A percentile compares a stretch with the other conserved stretches of the same genome.
Conservation (phyloP, 2,329 filamentous ascomycete genomes). For the Colletotrichum tamarilloi region DNA sequence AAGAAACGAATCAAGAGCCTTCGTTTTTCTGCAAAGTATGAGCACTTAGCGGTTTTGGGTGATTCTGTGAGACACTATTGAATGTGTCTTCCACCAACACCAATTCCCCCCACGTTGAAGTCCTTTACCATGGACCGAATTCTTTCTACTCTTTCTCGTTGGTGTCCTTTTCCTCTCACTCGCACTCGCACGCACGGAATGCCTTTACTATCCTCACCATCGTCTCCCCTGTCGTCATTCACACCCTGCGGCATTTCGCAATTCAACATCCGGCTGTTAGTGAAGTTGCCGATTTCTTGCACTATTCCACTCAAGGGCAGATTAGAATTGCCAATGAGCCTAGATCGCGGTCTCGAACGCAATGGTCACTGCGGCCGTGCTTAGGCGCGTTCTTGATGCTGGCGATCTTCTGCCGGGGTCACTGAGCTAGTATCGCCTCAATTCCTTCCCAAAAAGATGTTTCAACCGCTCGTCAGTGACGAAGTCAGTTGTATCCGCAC, state of each 20-base stretch:
- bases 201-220: background rate
- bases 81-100: background rate
- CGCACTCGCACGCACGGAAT: background rate
- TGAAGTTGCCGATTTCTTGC: background rate
- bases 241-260: background rate
- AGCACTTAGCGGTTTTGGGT: slow-evolving; percentile 5
- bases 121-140: background rate
- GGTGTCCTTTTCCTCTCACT: background rate
- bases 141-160: background rate
- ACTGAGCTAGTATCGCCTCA: background rate
- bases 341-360: slow-evolving; percentile 11
- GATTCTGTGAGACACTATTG: slow-evolving; percentile 15
- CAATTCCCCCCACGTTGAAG: slow-evolving; percentile 2
- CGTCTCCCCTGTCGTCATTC: background rate
- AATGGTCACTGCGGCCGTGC: slow-evolving; percentile 6
- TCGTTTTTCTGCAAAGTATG: background rate
- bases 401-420: background rate
- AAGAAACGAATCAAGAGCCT: slow-evolving; percentile 15
- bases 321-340: background rate
- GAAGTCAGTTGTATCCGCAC: slow-evolving; percentile 9
- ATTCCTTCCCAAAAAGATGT: background rate
- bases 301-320: background rate
- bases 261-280: background rate
- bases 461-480: background rate
- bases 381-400: slow-evolving; percentile 8